phyloP scores from a whole-genome alignment of 1,284 basidiomycete genomes.

The Omphalotus olearius region DNA sequence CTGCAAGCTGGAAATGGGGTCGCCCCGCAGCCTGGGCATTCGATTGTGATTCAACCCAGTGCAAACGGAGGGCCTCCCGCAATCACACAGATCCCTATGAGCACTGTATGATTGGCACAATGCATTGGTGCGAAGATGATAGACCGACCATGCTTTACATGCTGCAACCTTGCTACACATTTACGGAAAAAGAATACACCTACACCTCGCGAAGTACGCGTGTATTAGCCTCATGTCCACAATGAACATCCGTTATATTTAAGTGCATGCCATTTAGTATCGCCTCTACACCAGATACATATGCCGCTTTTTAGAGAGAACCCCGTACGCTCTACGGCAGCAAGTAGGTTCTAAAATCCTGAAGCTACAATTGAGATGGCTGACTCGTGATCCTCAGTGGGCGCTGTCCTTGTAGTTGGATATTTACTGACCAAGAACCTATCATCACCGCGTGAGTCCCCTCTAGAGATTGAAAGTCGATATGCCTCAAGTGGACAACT shows the following conservation, averaged over 20 bases:
- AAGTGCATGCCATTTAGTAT: too few species aligned
- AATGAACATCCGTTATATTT: too few species aligned
- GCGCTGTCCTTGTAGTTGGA: conserved; percentile 29
- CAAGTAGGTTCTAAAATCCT: conserved; percentile 23
- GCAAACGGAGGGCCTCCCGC: conserved; percentile 53
- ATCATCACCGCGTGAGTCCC: conserved; percentile 39
- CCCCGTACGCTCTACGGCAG: conserved; percentile 33
- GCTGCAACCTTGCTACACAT: not conserved
- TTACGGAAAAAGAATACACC: not conserved
- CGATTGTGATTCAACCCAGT: conserved; percentile 68
- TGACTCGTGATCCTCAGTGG: conserved; percentile 22
- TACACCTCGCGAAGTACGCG: not conserved
- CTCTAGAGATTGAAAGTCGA: not conserved
- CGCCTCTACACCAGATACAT: conserved; percentile 1
- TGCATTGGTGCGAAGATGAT: too few species aligned
- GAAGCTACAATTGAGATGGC: conserved; percentile 1
- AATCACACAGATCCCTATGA: conserved; percentile 53
- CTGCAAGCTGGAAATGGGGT: conserved; percentile 20
- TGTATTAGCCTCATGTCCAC: conserved; percentile 1
- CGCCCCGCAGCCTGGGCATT: conserved; percentile 47
- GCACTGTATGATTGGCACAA: too few species aligned
- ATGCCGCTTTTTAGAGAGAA: conserved; percentile 38
- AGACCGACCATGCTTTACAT: not conserved
- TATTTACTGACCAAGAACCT: conserved; percentile 34
- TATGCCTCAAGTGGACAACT: conserved; percentile 8